Conservation (phyloP, 2,329 filamentous ascomycete species). For the Phyllosticta ampelicida region DNA sequence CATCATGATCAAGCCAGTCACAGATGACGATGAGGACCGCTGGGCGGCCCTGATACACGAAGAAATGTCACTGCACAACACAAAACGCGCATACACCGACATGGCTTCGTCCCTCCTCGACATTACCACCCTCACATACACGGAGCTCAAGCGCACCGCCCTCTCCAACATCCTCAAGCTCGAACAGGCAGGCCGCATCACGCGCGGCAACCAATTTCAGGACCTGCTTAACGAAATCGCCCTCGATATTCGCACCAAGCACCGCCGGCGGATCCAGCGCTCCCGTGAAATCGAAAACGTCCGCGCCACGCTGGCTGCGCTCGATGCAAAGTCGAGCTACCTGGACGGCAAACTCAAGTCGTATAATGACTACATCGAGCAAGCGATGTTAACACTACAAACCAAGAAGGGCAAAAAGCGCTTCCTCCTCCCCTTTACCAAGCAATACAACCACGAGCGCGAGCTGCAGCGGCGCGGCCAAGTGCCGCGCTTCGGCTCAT, state of each 20-base stretch:
- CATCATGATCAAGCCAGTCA: slow-evolving; percentile 84
- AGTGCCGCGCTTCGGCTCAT: slow-evolving; percentile 93
- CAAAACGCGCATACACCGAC: slow-evolving; percentile 61
- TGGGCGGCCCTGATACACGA: slow-evolving; percentile 76
- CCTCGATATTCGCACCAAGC: slow-evolving; percentile 93
- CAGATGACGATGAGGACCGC: slow-evolving; percentile 74
- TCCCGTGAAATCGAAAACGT: slow-evolving; percentile 84
- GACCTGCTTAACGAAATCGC: slow-evolving; percentile 97
- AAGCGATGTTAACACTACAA: slow-evolving; percentile 92
- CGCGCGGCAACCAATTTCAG: slow-evolving; percentile 81
- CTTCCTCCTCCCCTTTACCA: slow-evolving; percentile 92
- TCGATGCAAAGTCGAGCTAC: slow-evolving; percentile 81
- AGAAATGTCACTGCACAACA: slow-evolving; percentile 50
- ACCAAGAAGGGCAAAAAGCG: slow-evolving; percentile 94
- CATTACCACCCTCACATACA: slow-evolving; percentile 79
- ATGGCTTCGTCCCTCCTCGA: slow-evolving; percentile 56
- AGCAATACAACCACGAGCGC: slow-evolving; percentile 96
- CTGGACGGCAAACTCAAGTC: slow-evolving; percentile 92
- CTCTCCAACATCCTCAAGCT: slow-evolving; percentile 88
- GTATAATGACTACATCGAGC: slow-evolving; percentile 98
- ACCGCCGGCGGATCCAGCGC: slow-evolving; percentile 79
- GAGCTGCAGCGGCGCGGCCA: slow-evolving; percentile 87
- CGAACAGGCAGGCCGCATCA: slow-evolving; percentile 79
- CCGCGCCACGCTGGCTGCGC: slow-evolving; percentile 59
- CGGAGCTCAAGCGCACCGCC: slow-evolving; percentile 83